Conservation (phyloP, 2,329 filamentous ascomycete species). For the Rosellinia necatrix region DNA sequence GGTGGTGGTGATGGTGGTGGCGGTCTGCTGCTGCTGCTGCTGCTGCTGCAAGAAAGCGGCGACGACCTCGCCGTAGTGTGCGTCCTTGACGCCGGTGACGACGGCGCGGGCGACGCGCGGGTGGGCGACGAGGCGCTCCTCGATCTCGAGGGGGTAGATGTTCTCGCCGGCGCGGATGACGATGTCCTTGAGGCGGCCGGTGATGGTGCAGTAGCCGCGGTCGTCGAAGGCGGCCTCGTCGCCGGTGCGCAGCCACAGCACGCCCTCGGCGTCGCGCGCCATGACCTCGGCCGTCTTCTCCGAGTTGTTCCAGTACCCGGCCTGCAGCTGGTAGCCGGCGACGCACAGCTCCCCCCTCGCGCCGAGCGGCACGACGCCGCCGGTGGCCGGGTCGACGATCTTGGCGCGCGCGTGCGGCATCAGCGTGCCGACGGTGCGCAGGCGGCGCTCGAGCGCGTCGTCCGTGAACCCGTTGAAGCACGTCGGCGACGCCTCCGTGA, state of each 20-base stretch:
- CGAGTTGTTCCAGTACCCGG: conserved; percentile 70
- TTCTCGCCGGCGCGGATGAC: conserved; percentile 79
- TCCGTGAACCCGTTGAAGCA: conserved; percentile 81
- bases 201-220: conserved; percentile 72
- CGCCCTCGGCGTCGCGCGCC: conserved; percentile 56
- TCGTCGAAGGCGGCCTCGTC: conserved; percentile 73
- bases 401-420: conserved; percentile 79
- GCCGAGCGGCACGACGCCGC: conserved; percentile 69
- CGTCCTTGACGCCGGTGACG: conserved; percentile 71
- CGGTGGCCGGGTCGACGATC: conserved; percentile 72
- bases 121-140: conserved; percentile 71
- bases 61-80: conserved; percentile 76
- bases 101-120: conserved; percentile 65
- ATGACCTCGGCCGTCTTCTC: conserved; percentile 71
- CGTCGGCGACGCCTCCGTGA: conserved; percentile 79
- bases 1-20: too few species aligned
- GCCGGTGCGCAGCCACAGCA: conserved; percentile 68
- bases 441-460: conserved; percentile 67
- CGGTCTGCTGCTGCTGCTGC: background rate
- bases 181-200: conserved; percentile 78
- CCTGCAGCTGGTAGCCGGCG: conserved; percentile 75
- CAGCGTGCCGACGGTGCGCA: conserved; percentile 75
- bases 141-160: conserved; percentile 75
- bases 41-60: conserved; percentile 61
- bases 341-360: conserved; percentile 76